These are phyloP conservation scores for Candida piceae DNA, from an alignment of 805 yeast genomes.

Conservation along the genomic window DNA sequence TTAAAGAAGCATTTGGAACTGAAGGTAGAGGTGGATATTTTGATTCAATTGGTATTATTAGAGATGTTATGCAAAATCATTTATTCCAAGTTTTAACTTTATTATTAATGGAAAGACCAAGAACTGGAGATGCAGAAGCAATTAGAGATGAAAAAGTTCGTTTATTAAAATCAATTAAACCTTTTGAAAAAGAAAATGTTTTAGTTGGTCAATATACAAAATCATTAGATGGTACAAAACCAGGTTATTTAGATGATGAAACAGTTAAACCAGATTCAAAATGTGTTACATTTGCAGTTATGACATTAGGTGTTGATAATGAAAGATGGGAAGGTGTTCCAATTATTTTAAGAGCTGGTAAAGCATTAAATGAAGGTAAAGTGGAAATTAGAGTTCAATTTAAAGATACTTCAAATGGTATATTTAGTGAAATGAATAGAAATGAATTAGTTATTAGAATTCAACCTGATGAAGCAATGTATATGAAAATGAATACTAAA, in stretches of 20 bases:
- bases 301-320: slow-evolving; percentile 71
- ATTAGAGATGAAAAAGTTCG: slow-evolving; percentile 95
- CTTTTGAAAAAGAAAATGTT: slow-evolving; percentile 60
- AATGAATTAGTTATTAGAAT: slow-evolving; percentile 91
- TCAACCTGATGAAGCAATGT: slow-evolving; percentile 93
- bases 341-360: slow-evolving; percentile 91
- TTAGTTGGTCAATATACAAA: slow-evolving; percentile 83
- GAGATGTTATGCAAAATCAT: slow-evolving; percentile 99
- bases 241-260: slow-evolving; percentile 87
- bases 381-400: slow-evolving; percentile 94
- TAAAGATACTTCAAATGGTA: slow-evolving; percentile 78
- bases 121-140: slow-evolving; percentile 84
- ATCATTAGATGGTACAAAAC: slow-evolving; percentile 84
- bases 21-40: slow-evolving; percentile 99
- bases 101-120: slow-evolving; percentile 94
- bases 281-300: slow-evolving; percentile 89
- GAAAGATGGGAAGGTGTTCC: slow-evolving; percentile 99
- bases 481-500: slow-evolving; percentile 88
- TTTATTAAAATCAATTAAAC: slow-evolving; percentile 75
- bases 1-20: slow-evolving; percentile 98
- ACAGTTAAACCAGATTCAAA: slow-evolving; percentile 79
- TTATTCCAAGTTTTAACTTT: slow-evolving; percentile 86
- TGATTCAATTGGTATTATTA: slow-evolving; percentile 88
- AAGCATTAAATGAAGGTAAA: slow-evolving; percentile 91
- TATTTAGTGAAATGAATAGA: slow-evolving; percentile 75